Evolutionary conservation across 1,139 yeast species (phyloP).

Genomic region (Lipomyces yarrowii): DNA sequence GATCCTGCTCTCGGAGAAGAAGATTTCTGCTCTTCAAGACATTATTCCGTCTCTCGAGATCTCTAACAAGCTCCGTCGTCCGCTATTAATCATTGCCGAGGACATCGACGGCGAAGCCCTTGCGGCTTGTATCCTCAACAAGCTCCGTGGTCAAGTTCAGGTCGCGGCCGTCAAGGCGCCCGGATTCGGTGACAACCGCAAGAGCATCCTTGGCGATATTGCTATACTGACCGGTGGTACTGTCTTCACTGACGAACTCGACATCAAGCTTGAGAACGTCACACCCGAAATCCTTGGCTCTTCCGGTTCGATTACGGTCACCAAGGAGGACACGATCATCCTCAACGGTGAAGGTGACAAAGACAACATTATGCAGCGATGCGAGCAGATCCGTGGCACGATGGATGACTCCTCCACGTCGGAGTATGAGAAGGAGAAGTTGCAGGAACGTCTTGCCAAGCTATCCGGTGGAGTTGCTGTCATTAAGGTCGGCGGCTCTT

Average conservation of each 20-base stretch:
- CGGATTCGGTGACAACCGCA: constrained; percentile 99
- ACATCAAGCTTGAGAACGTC: constrained; percentile 95
- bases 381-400: constrained; percentile 92
- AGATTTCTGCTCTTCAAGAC: constrained; percentile 90
- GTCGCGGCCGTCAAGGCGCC: constrained; percentile 99
- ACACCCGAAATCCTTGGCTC: constrained; percentile 90
- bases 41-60: constrained; percentile 92
- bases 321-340: constrained; percentile 96
- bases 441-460: constrained; percentile 98
- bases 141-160: constrained; percentile 98
- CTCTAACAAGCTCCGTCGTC: constrained; percentile 94
- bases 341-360: constrained; percentile 95
- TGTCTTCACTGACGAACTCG: constrained; percentile 97
- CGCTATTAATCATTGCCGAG: constrained; percentile 92
- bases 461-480: constrained; percentile 99
- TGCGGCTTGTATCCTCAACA: constrained; percentile 98
- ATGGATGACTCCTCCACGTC: constrained; percentile 72
- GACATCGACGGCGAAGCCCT: constrained; percentile 98
- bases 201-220: constrained; percentile 95
- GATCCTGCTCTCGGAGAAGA: constrained; percentile 88
- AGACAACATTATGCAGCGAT: constrained; percentile 84
- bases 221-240: constrained; percentile 98
- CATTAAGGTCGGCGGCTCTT: constrained; percentile 95
- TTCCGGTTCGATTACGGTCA: constrained; percentile 89
- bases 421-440: constrained; percentile 96